phyloP scores from a whole-genome alignment of 768 basidiomycete genomes.

The Phanerodontia chrysosporium region DNA sequence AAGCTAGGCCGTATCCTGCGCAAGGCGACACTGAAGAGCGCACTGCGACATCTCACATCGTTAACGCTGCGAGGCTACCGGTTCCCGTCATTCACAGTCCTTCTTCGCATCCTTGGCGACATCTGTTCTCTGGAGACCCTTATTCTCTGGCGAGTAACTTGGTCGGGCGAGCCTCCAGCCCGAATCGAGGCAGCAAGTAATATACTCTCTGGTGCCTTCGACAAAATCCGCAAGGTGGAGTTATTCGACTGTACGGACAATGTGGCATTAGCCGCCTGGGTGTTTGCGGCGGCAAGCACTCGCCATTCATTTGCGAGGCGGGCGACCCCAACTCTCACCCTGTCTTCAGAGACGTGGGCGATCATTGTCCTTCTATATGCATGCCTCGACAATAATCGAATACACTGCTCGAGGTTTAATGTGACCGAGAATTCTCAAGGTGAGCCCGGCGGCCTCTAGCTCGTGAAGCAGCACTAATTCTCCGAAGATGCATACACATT shows the following conservation, averaged over 20 bases:
- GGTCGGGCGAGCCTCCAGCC: background rate
- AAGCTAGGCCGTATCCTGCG: background rate
- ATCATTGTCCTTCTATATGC: background rate
- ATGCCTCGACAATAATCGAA: background rate
- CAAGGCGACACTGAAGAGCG: background rate
- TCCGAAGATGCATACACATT: too few relatives aligned
- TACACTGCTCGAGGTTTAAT: too few relatives aligned
- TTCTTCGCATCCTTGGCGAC: background rate
- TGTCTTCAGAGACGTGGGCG: background rate
- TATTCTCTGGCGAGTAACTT: background rate
- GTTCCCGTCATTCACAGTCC: background rate
- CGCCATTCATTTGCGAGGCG: background rate
- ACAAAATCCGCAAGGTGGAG: background rate
- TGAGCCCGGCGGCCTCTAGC: too few relatives aligned
- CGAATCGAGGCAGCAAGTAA: background rate
- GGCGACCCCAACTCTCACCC: background rate
- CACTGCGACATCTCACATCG: background rate
- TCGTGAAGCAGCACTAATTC: too few relatives aligned
- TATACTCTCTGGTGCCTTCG: background rate
- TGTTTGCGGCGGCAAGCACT: background rate
- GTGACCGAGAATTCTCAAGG: too few relatives aligned
- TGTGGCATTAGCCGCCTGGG: background rate
- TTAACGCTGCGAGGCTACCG: background rate
- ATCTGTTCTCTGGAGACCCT: background rate
- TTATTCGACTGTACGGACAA: background rate